Evolutionary conservation across 2,329 filamentous ascomycete genomes (phyloP).

Genomic region (Neonectria coccinea): DNA sequence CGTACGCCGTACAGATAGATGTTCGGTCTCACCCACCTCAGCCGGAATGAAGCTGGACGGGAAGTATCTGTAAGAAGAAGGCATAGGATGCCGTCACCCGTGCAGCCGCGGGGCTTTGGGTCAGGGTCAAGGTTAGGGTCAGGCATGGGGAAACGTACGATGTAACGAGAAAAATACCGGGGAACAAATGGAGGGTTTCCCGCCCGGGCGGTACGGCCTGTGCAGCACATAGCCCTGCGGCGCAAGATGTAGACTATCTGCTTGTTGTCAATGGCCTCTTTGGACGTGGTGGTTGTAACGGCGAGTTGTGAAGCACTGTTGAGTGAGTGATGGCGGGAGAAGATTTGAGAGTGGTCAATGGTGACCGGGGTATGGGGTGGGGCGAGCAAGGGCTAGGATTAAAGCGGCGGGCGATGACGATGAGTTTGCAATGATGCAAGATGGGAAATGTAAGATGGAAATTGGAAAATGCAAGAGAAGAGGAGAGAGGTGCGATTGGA

Average conservation of each 20-base stretch:
- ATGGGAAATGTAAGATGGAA: neutral
- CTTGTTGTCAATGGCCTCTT: neutral
- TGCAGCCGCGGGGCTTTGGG: conserved; percentile 9
- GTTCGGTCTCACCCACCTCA: neutral
- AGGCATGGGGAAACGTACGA: conserved; percentile 41
- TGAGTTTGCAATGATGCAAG: conserved; percentile 20
- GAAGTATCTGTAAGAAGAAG: conserved; percentile 7
- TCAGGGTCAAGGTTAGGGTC: neutral
- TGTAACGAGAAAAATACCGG: conserved; percentile 15
- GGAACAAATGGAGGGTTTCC: neutral
- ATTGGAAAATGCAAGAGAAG: neutral
- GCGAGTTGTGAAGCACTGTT: neutral
- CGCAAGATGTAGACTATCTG: neutral
- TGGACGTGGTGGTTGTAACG: neutral
- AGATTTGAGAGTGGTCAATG: neutral
- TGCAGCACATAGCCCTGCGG: neutral
- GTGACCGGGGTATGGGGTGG: neutral
- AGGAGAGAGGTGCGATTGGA: neutral
- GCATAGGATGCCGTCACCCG: conserved; percentile 3
- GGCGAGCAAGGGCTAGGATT: conserved; percentile 4
- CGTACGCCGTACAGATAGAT: neutral
- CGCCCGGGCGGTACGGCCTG: neutral
- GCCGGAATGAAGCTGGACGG: conserved; percentile 18
- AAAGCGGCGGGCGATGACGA: conserved; percentile 19
- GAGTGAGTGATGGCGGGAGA: neutral